phyloP scores from a whole-genome alignment of 768 basidiomycete species.

The Boletus subcaerulescens region DNA sequence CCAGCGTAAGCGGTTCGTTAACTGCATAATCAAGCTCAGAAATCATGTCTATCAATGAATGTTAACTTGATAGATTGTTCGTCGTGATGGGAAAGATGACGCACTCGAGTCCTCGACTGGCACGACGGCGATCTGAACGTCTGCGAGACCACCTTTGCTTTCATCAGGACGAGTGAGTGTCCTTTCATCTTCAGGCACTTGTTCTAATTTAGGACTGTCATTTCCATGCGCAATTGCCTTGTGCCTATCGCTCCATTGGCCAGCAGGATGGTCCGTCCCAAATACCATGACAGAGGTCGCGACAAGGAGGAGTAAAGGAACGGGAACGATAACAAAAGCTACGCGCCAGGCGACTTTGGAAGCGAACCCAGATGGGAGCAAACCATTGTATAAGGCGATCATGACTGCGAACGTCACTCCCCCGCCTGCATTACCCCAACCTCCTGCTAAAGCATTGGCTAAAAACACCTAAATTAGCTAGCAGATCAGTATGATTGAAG shows the following conservation, averaged over 20 bases:
- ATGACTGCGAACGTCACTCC: constrained; percentile 6
- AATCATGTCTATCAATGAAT: constrained; percentile 12
- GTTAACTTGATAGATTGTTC: neutral
- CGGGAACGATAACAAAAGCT: constrained; percentile 53
- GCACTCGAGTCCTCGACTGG: neutral
- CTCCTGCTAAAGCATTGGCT: constrained; percentile 4
- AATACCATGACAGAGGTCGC: constrained; percentile 25
- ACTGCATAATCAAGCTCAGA: constrained; percentile 4
- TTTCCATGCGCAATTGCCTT: neutral
- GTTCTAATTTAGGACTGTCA: neutral
- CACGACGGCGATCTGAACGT: constrained; percentile 10
- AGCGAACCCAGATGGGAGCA: constrained; percentile 36
- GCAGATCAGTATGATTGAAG: neutral
- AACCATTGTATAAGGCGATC: constrained; percentile 37
- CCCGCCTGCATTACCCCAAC: constrained; percentile 4
- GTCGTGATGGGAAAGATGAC: neutral
- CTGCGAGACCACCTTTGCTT: neutral
- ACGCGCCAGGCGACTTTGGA: constrained; percentile 50
- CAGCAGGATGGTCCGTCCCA: constrained; percentile 9
- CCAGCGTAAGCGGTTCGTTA: neutral
- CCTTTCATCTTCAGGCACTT: neutral
- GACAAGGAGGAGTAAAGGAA: constrained; percentile 46
- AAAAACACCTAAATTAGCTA: neutral
- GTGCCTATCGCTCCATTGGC: constrained; percentile 9
- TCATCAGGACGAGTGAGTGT: too few species aligned